Base-by-base conservation (phyloP, 1,284 basidiomycete species). In the Ceratobasidium sp. region DNA sequence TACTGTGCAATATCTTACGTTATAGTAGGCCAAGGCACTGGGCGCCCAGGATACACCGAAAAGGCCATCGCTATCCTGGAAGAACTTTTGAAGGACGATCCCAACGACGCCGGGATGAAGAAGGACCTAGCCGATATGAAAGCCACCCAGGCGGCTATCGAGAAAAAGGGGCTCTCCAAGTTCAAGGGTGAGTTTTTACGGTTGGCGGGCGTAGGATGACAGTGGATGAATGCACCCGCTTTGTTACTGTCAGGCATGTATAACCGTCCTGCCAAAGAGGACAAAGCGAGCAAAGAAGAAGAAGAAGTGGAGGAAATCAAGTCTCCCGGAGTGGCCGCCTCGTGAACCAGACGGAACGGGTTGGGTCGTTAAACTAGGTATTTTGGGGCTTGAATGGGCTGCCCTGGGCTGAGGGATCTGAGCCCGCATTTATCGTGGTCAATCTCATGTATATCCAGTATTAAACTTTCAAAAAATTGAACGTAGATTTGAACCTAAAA, bases 31-130 rank as follows among this genome's bases (percentile, higher is more conserved):
- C n/a, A 92, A 90, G 77, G 90, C 87, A 0, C 77, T 89, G 6
- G 88, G 87, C 25, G 89, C 91, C 75, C 82, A 70, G 91, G 91
- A 0, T 91, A 81, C 75, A 86, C 86, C 72, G 90, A 92, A 73
- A 89, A 87, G 75, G 87, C 90, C 1, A 82, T 87, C 70, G 83
- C 81, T 72, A 81, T 87, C 47, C 79, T 92, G 35, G 79, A 84
- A 53, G 88, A 90, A 27, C 77, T 91, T 40, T 83, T 87, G 73
- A 82, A 80, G 74, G 83, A 89, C 75, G 86, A 85, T 68, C 82
- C 86, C 25, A 74, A 81, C 71, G 89, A 92, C 75, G 82, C 84
- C 0, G 76, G 81, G 20, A 86, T 86, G 43, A 84, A 86, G 35
- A 81, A 82, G 8, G 91, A 93, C 75, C 78, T 92, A 38, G 77